Evolutionary conservation across 202 grass and related monocot species (phyloP), one percentile per base, ranked within the genome.

Genomic region (Saccharum hybrid): DNA sequence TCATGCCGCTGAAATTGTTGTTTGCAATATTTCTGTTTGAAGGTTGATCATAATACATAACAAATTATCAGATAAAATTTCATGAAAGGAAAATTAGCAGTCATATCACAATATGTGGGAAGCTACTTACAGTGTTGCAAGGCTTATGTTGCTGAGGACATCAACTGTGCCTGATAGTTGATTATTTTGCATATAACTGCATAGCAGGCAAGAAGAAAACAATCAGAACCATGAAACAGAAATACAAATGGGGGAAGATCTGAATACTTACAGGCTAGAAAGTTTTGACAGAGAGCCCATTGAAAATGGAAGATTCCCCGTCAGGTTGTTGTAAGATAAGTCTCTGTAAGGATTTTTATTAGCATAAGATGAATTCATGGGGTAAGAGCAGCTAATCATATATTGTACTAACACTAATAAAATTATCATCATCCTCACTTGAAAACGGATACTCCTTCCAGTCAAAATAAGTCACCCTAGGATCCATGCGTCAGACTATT

Each of bases 121-220:
- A 49, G 16, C 65, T 77, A 88, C 95, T 92, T 94, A 99, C 96
- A 99, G 77, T 79, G 93, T 94, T 28, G 82, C 90, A 74, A 99
- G 86, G 75, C 78, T 86, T 81, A 99, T 86, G 60, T 83, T 90
- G 72, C 86, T 78, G 64, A 99, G 93, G 68, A 90, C 75, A 79
- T 92, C 81, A 61, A 99, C 84, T 61, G 93, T 79, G n/a, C 96
- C 96, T 0, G 81, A 88, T 77, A 99, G 80, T 76, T 86, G 79
- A 90, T 99, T 99, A 54, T 94, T 90, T 85, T 99, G 87, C 71
- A 99, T 81, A 84, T 90, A 94, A 69, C 96, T 99, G 81, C 36
- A 71, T 23, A 52, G 21, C 38, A 8, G 8, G 38, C 76, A 34
- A 68, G 40, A 76, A 69, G 11, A 26, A 39, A 83, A 84, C 37